Evolutionary conservation across 2,329 filamentous ascomycete genomes (phyloP).

Genomic region (Beauveria medogensis): DNA sequence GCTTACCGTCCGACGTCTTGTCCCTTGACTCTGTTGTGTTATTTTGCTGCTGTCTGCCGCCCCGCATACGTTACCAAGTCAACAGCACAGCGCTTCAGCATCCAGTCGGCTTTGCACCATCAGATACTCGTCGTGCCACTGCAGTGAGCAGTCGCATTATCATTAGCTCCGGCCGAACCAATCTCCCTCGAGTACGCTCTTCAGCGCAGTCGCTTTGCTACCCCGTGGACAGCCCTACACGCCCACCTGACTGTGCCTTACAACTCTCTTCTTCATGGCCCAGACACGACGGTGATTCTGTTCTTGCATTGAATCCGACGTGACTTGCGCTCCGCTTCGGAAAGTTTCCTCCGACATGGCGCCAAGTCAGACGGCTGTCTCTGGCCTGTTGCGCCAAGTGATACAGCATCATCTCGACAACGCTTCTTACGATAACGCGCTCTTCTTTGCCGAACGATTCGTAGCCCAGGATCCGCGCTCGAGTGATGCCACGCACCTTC

Average conservation of each 20-base stretch:
- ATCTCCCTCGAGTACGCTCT: neutral
- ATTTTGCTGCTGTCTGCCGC: slow-evolving; percentile 3
- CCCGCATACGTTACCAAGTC: slow-evolving; percentile 5
- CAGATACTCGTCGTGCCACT: neutral
- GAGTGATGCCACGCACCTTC: slow-evolving; percentile 71
- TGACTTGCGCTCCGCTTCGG: slow-evolving; percentile 1
- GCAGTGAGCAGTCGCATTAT: neutral
- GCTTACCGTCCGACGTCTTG: neutral
- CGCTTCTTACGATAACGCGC: slow-evolving; percentile 77
- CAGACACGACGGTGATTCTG: neutral
- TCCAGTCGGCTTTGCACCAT: neutral
- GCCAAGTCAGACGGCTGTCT: slow-evolving; percentile 41
- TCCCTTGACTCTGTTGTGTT: neutral
- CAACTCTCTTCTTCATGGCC: slow-evolving; percentile 5
- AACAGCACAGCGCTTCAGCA: neutral
- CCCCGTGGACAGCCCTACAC: neutral
- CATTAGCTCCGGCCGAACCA: neutral
- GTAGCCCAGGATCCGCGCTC: slow-evolving; percentile 76
- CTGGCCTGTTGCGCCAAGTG: slow-evolving; percentile 48
- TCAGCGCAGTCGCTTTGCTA: neutral
- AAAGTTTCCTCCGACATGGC: slow-evolving; percentile 35
- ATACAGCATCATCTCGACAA: slow-evolving; percentile 77
- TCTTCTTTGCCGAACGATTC: slow-evolving; percentile 86
- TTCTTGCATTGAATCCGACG: neutral
- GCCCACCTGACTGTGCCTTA: neutral